These are phyloP conservation scores for Kwoniella bestiolae DNA, from an alignment of 768 basidiomycete species.

Conservation along the genomic window DNA sequence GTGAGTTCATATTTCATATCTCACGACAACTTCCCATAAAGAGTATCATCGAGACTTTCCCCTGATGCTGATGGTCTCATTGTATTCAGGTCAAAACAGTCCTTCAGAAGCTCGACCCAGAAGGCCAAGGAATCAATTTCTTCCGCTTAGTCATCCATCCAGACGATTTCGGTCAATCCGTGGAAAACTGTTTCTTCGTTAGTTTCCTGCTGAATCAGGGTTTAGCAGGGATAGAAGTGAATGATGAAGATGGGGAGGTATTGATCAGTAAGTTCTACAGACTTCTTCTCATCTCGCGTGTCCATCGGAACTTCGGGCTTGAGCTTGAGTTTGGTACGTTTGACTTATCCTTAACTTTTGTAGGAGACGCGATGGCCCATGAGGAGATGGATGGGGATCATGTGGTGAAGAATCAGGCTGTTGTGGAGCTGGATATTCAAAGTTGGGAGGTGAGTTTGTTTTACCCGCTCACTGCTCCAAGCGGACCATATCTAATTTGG, in stretches of 20 bases:
- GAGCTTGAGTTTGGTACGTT: background rate
- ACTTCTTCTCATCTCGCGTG: background rate
- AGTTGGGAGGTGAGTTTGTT: conserved; percentile 75
- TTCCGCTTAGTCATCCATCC: conserved; percentile 91
- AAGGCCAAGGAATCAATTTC: conserved; percentile 66
- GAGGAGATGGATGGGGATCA: conserved; percentile 68
- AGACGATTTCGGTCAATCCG: conserved; percentile 84
- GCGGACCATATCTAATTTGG: background rate
- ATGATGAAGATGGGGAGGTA: conserved; percentile 67
- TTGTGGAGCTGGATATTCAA: conserved; percentile 87
- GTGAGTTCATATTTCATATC: no score
- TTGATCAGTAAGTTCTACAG: conserved; percentile 65
- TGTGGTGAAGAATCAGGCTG: conserved; percentile 77
- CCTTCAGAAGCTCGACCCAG: conserved; percentile 59
- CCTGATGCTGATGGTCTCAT: no score
- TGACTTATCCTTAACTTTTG: background rate
- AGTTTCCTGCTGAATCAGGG: conserved; percentile 90
- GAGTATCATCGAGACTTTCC: no score
- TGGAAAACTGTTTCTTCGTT: conserved; percentile 95
- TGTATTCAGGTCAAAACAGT: conserved; percentile 72
- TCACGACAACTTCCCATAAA: no score
- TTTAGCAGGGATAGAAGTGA: conserved; percentile 58
- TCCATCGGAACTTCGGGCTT: no score
- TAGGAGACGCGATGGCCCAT: conserved; percentile 69
- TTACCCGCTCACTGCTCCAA: background rate